Percentiles rank a stretch among this genome's conserved stretches.
Conservation (phyloP, 2,329 filamentous ascomycete genomes). For the Triangularia setosa region DNA sequence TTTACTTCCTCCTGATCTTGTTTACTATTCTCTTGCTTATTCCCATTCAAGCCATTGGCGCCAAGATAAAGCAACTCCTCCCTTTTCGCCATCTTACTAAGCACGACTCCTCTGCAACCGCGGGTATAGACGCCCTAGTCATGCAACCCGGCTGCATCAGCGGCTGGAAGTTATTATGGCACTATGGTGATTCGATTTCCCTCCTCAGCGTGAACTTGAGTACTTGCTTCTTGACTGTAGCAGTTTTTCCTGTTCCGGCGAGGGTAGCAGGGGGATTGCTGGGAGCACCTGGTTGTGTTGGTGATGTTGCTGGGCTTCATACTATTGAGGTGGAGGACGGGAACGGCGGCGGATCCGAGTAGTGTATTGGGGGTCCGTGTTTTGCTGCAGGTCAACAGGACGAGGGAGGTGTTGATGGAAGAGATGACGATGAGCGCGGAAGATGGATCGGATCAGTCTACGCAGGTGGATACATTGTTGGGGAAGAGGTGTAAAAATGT, state of each 20-base stretch:
- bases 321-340: background rate
- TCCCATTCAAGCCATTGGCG: too few relatives aligned
- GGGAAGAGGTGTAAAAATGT: background rate
- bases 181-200: too few relatives aligned
- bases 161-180: too few relatives aligned
- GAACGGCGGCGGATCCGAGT: background rate
- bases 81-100: too few relatives aligned
- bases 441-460: too few relatives aligned
- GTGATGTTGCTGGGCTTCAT: background rate
- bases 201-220: background rate
- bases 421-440: too few relatives aligned
- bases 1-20: constrained; percentile 9
- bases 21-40: background rate
- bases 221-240: constrained; percentile 3
- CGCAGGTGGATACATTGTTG: too few relatives aligned
- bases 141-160: too few relatives aligned
- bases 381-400: background rate
- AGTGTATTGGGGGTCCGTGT: background rate
- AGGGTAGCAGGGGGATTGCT: constrained; percentile 5
- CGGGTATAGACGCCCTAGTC: too few relatives aligned
- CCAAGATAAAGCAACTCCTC: too few relatives aligned
- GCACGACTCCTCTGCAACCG: too few relatives aligned
- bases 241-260: constrained; percentile 7
- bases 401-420: background rate
- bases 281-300: background rate